Evolutionary conservation across 441 rosid genomes (phyloP).

Genomic region (Adansonia grandidieri): DNA sequence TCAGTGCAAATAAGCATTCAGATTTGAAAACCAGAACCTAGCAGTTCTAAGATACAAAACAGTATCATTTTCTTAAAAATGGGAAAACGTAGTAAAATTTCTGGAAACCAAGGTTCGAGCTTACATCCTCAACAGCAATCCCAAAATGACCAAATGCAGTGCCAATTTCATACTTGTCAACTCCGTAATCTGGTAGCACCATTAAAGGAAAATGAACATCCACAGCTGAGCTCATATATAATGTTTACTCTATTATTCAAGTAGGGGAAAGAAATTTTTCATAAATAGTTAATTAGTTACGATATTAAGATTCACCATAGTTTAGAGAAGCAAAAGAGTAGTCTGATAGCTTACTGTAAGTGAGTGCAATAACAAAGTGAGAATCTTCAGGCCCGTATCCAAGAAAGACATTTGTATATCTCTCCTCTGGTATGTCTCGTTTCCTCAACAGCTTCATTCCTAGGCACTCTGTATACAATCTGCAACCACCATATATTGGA

Average conservation of each 20-base stretch:
- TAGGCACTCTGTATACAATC: constrained; percentile 72
- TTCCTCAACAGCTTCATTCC: constrained; percentile 77
- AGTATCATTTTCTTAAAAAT: background rate
- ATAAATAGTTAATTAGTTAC: background rate
- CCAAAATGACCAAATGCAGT: constrained; percentile 56
- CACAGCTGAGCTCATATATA: background rate
- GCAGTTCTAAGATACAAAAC: constrained; percentile 8
- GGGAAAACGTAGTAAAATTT: background rate
- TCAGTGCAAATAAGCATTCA: constrained; percentile 10
- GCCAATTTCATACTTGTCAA: constrained; percentile 52
- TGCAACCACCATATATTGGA: constrained; percentile 30
- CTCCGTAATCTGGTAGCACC: constrained; percentile 48
- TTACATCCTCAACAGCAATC: constrained; percentile 41
- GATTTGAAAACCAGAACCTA: constrained; percentile 8
- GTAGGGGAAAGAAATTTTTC: background rate
- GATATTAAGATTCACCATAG: background rate
- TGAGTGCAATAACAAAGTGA: constrained; percentile 64
- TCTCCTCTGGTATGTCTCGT: constrained; percentile 76
- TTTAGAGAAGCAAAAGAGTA: constrained; percentile 9
- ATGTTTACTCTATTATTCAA: constrained; percentile 9
- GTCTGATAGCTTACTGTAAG: constrained; percentile 48
- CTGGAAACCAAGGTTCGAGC: constrained; percentile 9
- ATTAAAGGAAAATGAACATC: constrained; percentile 21
- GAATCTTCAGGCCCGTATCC: constrained; percentile 81
- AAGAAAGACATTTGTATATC: constrained; percentile 70